Percentiles rank a stretch among this genome's conserved stretches.
Conservation (phyloP, 192 early-diverging fungal species). For the Obelidium mucronatum region DNA sequence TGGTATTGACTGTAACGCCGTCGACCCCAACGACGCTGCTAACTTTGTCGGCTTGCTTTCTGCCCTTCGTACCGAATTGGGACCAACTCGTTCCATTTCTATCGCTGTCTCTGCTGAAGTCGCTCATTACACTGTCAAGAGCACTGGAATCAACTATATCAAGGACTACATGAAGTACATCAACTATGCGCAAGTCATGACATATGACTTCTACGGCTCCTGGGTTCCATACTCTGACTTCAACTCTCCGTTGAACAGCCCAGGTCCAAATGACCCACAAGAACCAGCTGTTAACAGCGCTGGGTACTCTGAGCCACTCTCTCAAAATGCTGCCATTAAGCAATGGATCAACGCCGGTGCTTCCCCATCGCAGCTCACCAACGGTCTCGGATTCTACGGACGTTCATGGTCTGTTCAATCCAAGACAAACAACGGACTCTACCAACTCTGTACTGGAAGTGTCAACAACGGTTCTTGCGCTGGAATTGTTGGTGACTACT, state of each 20-base stretch:
- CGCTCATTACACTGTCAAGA: conserved; percentile 9
- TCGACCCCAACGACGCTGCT: conserved; percentile 15
- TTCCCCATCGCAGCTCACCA: conserved; percentile 9
- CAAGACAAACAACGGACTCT: conserved; percentile 28
- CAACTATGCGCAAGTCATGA: conserved; percentile 31
- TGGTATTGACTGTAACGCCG: conserved; percentile 26
- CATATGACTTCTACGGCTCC: conserved; percentile 33
- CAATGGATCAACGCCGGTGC: conserved; percentile 27
- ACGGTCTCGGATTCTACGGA: conserved; percentile 29
- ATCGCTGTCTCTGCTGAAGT: conserved; percentile 22
- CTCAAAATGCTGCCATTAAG: conserved; percentile 1
- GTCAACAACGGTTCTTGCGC: not conserved
- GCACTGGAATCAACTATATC: conserved; percentile 19
- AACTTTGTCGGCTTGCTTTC: conserved; percentile 22
- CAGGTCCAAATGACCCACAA: conserved; percentile 21
- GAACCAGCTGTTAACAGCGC: conserved; percentile 24
- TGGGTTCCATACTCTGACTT: conserved; percentile 32
- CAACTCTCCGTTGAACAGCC: conserved; percentile 27
- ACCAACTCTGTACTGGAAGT: conserved; percentile 15
- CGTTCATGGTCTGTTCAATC: conserved; percentile 26
- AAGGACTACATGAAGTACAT: conserved; percentile 12
- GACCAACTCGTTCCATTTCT: conserved; percentile 30
- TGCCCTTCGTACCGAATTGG: conserved; percentile 26
- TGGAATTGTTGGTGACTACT: conserved; percentile 22
- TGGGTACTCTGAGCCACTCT: conserved; percentile 23